A percentile compares a stretch with the other conserved stretches of the same genome.
Conservation (phyloP, 441 rosid species). For the Biscutella laevigata region DNA sequence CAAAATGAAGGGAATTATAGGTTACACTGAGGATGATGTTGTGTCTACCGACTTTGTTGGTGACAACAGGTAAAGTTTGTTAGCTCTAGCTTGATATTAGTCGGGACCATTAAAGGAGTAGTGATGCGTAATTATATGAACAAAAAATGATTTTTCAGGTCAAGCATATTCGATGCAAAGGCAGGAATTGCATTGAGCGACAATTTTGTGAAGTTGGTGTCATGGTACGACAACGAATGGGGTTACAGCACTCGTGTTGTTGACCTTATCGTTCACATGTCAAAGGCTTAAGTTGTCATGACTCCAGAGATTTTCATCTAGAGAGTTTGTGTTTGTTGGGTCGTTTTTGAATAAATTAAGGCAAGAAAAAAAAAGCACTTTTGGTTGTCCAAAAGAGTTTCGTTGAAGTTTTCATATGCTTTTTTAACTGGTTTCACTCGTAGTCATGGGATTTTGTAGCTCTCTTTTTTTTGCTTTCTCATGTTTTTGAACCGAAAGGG, state of each 20-base stretch:
- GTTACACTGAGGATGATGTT: slow-evolving; percentile 59
- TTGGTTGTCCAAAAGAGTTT: background rate
- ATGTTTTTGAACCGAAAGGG: too few species aligned
- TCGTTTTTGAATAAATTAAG: slow-evolving; percentile 13
- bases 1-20: slow-evolving; percentile 51
- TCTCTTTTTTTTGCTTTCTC: too few species aligned
- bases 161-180: slow-evolving; percentile 67
- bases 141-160: too few species aligned
- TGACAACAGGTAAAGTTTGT: too few species aligned
- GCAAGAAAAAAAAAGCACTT: background rate
- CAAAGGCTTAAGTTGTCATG: slow-evolving; percentile 24
- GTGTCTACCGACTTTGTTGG: slow-evolving; percentile 61
- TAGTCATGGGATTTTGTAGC: too few species aligned
- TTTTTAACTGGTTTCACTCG: too few species aligned
- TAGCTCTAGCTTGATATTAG: too few species aligned
- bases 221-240: slow-evolving; percentile 70
- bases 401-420: too few species aligned
- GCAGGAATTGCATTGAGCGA: slow-evolving; percentile 61
- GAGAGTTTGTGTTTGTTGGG: too few species aligned
- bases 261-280: slow-evolving; percentile 53
- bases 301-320: too few species aligned
- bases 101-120: too few species aligned
- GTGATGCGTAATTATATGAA: too few species aligned
- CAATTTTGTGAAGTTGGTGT: slow-evolving; percentile 39
- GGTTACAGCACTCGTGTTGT: slow-evolving; percentile 72